Evolutionary conservation across 192 early-diverging fungal genomes (phyloP).

Genomic region (Linnemannia schmuckeri): DNA sequence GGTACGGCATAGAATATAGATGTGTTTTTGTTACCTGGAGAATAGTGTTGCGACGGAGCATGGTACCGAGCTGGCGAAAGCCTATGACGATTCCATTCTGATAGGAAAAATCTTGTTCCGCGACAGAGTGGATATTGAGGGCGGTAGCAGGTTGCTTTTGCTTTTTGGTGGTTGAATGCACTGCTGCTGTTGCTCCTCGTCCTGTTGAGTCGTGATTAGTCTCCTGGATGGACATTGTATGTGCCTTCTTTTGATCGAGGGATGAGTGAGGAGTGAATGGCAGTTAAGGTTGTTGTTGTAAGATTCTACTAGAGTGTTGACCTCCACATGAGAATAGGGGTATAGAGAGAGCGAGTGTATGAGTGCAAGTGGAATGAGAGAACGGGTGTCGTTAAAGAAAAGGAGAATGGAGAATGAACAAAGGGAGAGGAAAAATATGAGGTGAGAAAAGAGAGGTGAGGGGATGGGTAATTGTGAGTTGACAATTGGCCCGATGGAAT

Average conservation of each 20-base stretch:
- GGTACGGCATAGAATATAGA: background rate
- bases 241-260: background rate
- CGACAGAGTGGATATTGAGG: background rate
- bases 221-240: background rate
- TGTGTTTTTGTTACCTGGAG: slow-evolving; percentile 65
- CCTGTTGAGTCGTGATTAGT: background rate
- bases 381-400: background rate
- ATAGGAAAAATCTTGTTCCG: slow-evolving; percentile 32
- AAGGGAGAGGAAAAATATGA: background rate
- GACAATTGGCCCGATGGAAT: too few species aligned
- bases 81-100: slow-evolving; percentile 45
- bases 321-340: background rate
- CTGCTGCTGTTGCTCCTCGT: background rate
- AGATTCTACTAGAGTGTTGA: background rate
- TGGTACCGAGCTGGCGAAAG: slow-evolving; percentile 70
- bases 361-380: slow-evolving; percentile 1
- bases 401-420: background rate
- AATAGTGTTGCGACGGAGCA: slow-evolving; percentile 76
- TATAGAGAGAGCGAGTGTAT: background rate
- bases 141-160: background rate
- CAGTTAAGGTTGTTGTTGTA: background rate
- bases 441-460: background rate
- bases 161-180: background rate
- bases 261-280: background rate
- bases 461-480: background rate